These are phyloP conservation scores for Haplosporangium sp. DNA, from an alignment of 371 early-diverging fungal species.

Conservation along the genomic window DNA sequence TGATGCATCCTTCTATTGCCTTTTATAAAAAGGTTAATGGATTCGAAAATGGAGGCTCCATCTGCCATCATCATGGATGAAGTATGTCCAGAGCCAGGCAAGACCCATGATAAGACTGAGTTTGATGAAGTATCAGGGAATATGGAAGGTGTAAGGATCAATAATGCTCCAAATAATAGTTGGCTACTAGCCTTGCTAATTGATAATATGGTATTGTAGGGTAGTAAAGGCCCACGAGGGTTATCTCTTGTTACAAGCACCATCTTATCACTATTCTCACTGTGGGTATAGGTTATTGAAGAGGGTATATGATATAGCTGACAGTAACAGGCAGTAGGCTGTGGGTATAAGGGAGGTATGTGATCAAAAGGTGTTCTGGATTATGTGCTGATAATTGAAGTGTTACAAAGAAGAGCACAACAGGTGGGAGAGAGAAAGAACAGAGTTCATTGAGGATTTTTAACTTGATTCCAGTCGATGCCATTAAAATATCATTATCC, in stretches of 20 bases:
- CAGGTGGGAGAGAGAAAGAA: background rate
- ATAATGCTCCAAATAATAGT: slow-evolving; percentile 27
- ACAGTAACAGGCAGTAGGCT: no score
- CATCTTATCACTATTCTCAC: background rate
- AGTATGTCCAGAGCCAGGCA: background rate
- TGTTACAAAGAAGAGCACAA: no score
- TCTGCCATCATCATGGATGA: slow-evolving; percentile 27
- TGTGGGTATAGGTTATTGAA: background rate
- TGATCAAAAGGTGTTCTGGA: background rate
- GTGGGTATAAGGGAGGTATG: background rate
- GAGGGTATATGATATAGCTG: no score
- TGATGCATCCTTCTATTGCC: slow-evolving; percentile 2
- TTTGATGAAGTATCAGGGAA: background rate
- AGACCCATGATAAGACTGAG: slow-evolving; percentile 6
- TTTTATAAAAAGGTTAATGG: slow-evolving; percentile 18
- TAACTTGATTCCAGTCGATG: background rate
- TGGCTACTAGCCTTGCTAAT: slow-evolving; percentile 17
- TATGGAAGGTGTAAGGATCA: slow-evolving; percentile 26
- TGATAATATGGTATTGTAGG: slow-evolving; percentile 10
- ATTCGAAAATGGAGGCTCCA: slow-evolving; percentile 26
- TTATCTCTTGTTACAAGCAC: background rate
- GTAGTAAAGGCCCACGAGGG: background rate
- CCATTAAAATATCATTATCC: background rate
- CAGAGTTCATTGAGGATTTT: background rate
- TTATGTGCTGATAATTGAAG: no score